Evolutionary conservation across 331 rosid species (phyloP), one percentile per base, ranked within the genome.

Genomic region (Quercus phellos): DNA sequence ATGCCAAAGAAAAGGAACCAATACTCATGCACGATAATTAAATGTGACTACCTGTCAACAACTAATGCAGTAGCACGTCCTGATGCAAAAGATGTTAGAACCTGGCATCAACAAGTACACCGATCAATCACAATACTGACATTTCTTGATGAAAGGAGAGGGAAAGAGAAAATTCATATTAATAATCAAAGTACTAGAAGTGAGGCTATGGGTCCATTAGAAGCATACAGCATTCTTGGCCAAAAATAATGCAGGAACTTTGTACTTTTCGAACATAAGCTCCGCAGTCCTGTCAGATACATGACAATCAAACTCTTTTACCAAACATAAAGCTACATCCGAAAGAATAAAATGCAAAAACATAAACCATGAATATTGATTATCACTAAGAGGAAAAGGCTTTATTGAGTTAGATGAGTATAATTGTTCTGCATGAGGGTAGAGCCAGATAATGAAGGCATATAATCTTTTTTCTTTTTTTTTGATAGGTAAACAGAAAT

Each of bases 1-100:
- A 66, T 53, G 42, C 70, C 22, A 50, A 16, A 34, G 24, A 72
- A 34, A 42, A 78, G 70, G n/a, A 68, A 73, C 27, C 56, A 78
- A 32, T 22, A 73, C 38, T 74, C 42, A 55, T 2, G 55, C 59
- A 73, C 46, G 54, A 70, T 69, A 76, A 56, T 22, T 61, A 51
- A 17, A 50, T 16, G 83, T 71, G 71, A 79, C 78, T 90, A 95
- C 99, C 99, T 27, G 82, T 95, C 99, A 86, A 95, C 98, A 82
- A 95, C 99, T 63, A 95, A 86, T 50, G 99, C 89, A 0, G 99
- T 95, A 77, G 99, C 98, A 81, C 99, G 99, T 50, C 99, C 99
- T 74, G 99, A 93, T 61, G 99, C 99, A 83, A 95, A 95, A 29
- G 99, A 93, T 26, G 99, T 95, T 83, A 95, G 90, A 86, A 95